Evolutionary conservation across 305 asterid genomes (phyloP).

Genomic region (Rubia occidens): DNA sequence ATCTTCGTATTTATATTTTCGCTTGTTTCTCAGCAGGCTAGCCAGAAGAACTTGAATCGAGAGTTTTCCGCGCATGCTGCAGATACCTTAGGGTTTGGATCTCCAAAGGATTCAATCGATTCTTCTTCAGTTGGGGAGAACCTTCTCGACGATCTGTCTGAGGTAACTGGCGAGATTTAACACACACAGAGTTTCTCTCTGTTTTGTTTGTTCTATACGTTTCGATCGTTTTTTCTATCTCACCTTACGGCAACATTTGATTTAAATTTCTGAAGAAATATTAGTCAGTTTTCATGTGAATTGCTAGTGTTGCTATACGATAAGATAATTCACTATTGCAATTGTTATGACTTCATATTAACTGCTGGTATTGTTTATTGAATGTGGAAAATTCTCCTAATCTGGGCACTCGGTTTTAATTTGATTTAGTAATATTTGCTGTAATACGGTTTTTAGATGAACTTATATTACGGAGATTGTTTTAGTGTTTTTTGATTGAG

Average conservation of each 20-base stretch:
- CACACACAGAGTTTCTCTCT: conserved; percentile 4
- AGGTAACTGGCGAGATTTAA: conserved; percentile 30
- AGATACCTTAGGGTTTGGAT: conserved; percentile 26
- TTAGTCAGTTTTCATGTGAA: neutral
- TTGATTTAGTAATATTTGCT: neutral
- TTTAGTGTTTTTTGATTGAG: neutral
- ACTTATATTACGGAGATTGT: neutral
- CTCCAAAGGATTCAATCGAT: conserved; percentile 23
- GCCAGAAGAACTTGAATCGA: conserved; percentile 36
- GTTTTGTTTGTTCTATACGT: neutral
- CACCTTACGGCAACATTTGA: neutral
- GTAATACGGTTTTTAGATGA: neutral
- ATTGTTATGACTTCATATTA: neutral
- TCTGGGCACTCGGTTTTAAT: neutral
- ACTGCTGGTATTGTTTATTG: neutral
- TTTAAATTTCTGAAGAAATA: neutral
- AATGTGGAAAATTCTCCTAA: neutral
- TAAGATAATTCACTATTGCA: neutral
- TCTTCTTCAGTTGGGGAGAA: conserved; percentile 19
- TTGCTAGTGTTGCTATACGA: neutral
- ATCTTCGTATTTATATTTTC: neutral
- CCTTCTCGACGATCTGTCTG: conserved; percentile 30
- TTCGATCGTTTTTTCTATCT: neutral
- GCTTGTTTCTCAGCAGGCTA: conserved; percentile 26
- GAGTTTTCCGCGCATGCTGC: conserved; percentile 31